Base-by-base conservation (phyloP, 1,139 yeast species). In the Meyerozyma sp. region DNA sequence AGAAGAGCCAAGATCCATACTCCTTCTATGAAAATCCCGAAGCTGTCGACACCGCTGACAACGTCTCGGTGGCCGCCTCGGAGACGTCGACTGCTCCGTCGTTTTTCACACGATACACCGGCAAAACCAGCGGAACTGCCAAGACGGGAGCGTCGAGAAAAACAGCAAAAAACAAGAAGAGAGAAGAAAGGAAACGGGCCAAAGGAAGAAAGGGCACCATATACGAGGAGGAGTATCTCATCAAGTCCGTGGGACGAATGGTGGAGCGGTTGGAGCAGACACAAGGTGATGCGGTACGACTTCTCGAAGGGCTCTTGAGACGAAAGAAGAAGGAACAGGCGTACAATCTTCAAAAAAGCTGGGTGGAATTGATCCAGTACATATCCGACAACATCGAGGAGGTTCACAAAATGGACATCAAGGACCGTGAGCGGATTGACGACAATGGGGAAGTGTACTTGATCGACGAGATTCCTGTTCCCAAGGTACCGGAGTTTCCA, bases 181-280 rank as follows among this genome's bases (percentile, higher is more conserved):
- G 98, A 55, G 97, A 93, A 64, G 98, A 93, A 62, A 81, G 98
- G 57, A 94, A 94, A 68, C 79, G 82, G 49, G 99, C 98, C 1
- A 81, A 96, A 56, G 98, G 98, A 46, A 88, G 95, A 70, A 93
- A 93, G 69, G 98, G 98, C 36, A 91, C 98, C 4, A 86, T 93
- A 16, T 93, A 93, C 58, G 98, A 93, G 64, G 98, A 94, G 60
- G 98, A 93, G 62, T 94, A 94, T 61, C 78, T 94, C 47, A 84
- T 93, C 45, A 81, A 78, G 54, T 90, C 98, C 1, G 82, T 89
- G 51, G 95, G 95, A 5, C 79, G 99, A 57, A 74, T 94, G 58
- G 68, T 90, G 40, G 97, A 89, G 49, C 79, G 98, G 54, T 68
- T 93, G 48, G 80, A 81, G 42, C 82, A 79, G 49, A 85, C 95